These are phyloP conservation scores for Byssochlamys sp. DNA, from an alignment of 2,329 filamentous ascomycete species.

Conservation along the genomic window DNA sequence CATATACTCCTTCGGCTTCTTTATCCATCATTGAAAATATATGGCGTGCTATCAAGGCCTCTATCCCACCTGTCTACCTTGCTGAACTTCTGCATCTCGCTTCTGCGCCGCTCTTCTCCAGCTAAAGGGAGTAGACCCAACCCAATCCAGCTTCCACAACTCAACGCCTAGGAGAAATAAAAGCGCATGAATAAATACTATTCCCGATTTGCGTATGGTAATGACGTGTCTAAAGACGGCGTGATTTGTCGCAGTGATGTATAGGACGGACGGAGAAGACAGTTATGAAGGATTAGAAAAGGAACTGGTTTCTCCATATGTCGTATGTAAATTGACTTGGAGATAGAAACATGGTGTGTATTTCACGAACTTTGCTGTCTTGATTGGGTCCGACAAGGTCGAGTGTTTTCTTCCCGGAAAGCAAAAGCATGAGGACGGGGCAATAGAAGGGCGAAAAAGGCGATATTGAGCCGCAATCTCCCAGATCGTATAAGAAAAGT, in stretches of 20 bases:
- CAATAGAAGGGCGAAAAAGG: slow-evolving; percentile 57
- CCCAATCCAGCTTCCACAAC: slow-evolving; percentile 59
- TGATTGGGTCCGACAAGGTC: too few species aligned
- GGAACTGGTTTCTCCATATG: slow-evolving; percentile 63
- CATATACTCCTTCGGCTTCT: too few species aligned
- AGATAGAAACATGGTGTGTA: too few species aligned
- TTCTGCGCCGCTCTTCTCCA: too few species aligned
- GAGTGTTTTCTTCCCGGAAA: too few species aligned
- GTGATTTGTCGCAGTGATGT: slow-evolving; percentile 59
- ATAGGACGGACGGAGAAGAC: slow-evolving; percentile 49
- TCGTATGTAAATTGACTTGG: slow-evolving; percentile 52
- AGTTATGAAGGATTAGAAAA: slow-evolving; percentile 54
- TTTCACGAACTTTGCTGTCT: too few species aligned
- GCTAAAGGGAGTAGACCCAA: too few species aligned
- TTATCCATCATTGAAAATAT: too few species aligned
- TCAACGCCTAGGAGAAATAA: slow-evolving; percentile 59
- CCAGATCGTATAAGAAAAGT: too few species aligned
- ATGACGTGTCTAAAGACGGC: slow-evolving; percentile 56
- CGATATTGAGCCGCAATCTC: slow-evolving; percentile 49
- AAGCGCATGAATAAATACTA: slow-evolving; percentile 52
- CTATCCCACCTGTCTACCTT: too few species aligned
- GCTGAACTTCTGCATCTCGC: neutral
- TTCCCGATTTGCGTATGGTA: slow-evolving; percentile 61
- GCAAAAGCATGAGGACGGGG: slow-evolving; percentile 54
- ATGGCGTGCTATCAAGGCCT: too few species aligned